Conservation (phyloP, 306 rosid species). For the Glycine soja region DNA sequence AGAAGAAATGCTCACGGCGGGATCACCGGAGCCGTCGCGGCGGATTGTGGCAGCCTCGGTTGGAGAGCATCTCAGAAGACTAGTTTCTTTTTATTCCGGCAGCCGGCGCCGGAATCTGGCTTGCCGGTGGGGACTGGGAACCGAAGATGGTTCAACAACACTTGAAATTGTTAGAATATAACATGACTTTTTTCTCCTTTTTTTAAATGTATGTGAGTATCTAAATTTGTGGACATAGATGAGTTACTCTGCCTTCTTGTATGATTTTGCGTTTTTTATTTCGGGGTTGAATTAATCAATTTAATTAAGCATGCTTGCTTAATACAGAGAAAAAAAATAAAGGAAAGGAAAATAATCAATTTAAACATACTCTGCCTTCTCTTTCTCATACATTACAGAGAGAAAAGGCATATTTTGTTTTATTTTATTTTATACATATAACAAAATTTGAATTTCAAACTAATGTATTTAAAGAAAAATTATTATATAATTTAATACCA, state of each 20-base stretch:
- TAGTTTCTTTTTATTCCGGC: constrained; percentile 17
- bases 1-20: constrained; percentile 62
- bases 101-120: constrained; percentile 53
- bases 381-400: neutral
- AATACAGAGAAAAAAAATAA: neutral
- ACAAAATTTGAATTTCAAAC: neutral
- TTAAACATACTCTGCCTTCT: too few relatives aligned
- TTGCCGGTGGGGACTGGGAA: constrained; percentile 13
- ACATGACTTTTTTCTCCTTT: constrained; percentile 17
- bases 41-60: constrained; percentile 69
- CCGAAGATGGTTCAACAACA: constrained; percentile 51
- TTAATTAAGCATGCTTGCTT: constrained; percentile 41
- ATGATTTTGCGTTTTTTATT: constrained; percentile 15
- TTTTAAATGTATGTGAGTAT: constrained; percentile 43
- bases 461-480: neutral
- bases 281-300: constrained; percentile 25
- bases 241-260: constrained; percentile 15
- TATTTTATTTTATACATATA: neutral
- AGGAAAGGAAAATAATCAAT: neutral
- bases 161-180: constrained; percentile 32
- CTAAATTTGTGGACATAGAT: constrained; percentile 68
- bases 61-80: constrained; percentile 79
- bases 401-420: neutral
- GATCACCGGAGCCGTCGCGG: constrained; percentile 60
- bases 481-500: neutral